Base-by-base conservation (phyloP, 768 basidiomycete genomes). In the Naganishia friedmannii region DNA sequence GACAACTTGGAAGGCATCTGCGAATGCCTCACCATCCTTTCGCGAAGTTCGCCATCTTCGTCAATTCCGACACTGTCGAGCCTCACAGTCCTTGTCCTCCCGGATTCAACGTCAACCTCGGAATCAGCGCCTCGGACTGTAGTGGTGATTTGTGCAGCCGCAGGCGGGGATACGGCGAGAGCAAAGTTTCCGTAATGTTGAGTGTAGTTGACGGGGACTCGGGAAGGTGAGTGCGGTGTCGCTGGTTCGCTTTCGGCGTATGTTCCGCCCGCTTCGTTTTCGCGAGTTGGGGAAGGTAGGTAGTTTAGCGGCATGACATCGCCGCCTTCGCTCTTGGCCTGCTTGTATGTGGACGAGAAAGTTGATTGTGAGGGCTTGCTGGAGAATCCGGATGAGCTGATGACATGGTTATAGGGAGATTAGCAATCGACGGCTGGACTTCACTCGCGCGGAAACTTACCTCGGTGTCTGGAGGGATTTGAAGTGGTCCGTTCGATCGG, bases 51-150 rank as follows among this genome's bases (percentile, higher is more conserved):
- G 13, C 67, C 67, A 39, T 68, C 53, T 39, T 68, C 67, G 37
- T 57, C 67, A n/a, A 68, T 31, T 3, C 37, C 67, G 4, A 56
- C 55, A 28, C 67, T 68, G 37, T 68, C 67, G n/a, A 68, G 53
- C 17, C 67, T 54, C 3, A 68, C 67, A 34, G 67, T 37, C 19
- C 67, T 32, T 39, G 26, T 21, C 28, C 67, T 55, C 1, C 53
- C 67, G 46, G 53, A 42, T 15, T 55, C 53, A 6, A 68, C 17
- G 17, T 68, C 67, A 10, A 67, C 21, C 53, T 37, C 53, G 34
- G 39, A 19, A 15, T 57, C 67, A 23, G 37, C 45, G 21, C n/a
- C 55, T 1, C 26, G 15, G 9, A 42, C 31, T 10, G 67, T 56
- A 2, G 28, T 56, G 21, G 54, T 28, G 23, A 56, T 53, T 23